phyloP scores from a whole-genome alignment of 73 alveolate genomes.

The Tetrahymena borealis region DNA sequence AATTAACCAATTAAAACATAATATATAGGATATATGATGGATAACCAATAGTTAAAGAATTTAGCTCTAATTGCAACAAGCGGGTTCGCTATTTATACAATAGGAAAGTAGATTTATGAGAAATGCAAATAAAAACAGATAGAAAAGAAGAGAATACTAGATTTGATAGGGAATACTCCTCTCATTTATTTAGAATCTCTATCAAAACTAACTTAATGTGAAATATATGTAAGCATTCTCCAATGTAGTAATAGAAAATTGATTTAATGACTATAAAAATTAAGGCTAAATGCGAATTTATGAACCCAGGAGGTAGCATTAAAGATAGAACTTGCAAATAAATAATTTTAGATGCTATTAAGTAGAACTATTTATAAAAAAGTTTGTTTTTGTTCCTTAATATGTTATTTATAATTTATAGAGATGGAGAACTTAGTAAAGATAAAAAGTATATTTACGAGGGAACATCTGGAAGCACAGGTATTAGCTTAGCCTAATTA shows the following conservation, averaged over 20 bases:
- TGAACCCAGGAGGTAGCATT: slow-evolving; percentile 73
- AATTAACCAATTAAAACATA: no score
- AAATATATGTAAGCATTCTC: background rate
- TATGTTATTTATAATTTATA: background rate
- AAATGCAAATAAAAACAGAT: background rate
- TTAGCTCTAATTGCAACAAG: background rate
- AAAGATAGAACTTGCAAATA: slow-evolving; percentile 69
- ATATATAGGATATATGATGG: background rate
- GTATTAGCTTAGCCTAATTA: slow-evolving; percentile 16
- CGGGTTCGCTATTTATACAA: background rate
- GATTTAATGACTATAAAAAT: background rate
- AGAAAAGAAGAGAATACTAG: slow-evolving; percentile 7
- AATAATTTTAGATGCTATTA: background rate
- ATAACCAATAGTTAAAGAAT: background rate
- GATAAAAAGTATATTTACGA: background rate
- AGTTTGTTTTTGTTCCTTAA: background rate
- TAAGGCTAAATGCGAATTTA: slow-evolving; percentile 58
- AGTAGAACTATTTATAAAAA: background rate
- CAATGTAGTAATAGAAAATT: background rate
- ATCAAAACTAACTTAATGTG: background rate
- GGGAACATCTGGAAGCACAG: slow-evolving; percentile 34
- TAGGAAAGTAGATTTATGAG: background rate
- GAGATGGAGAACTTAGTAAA: background rate
- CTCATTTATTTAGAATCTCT: slow-evolving; percentile 18
- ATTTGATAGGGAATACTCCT: slow-evolving; percentile 26